Base-by-base conservation (phyloP, 306 rosid genomes). In the Leucaena leucocephala region DNA sequence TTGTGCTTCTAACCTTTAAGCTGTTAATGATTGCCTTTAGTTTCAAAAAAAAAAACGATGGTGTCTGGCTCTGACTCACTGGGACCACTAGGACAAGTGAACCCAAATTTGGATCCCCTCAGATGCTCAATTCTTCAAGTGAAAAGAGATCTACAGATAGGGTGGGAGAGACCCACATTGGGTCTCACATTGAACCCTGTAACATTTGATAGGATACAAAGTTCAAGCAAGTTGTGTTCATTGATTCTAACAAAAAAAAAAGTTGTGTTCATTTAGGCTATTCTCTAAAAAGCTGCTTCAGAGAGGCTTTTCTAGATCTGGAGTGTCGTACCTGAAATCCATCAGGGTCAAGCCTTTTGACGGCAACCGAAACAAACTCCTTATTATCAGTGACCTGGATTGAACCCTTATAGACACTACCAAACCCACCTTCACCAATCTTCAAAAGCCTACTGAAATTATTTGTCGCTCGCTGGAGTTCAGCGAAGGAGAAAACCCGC, bases 381-480 rank as follows among this genome's bases (percentile, higher is more conserved):
- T 83, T 87, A 2, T 88, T 94, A 71, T 80, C 86, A 83, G 75
- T 79, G 74, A 93, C 87, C 78, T 87, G 85, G 70, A 92, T 89
- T 76, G 92, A 89, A 61, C 90, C 97, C 84, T 88, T 92, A 74
- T 81, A 94, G 1, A 94, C 98, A 78, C 86, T 89, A 46, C 98
- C 97, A 81, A 94, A 94, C 75, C 98, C 98, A 46, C 98, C 98
- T 87, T 94, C 97, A 14, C 98, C 97, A 22, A 92, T 89, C 89
- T 92, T 89, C 64, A 80, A 84, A 70, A 90, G 84, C 84, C 88
- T 86, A 67, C 62, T 86, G 87, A 94, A 92, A 83, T 87, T 81
- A 21, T 75, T 68, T 3, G 98, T 90, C 3, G 97, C 97, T 4
- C 70, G 82, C 71, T 76, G 88, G 54, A 92, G 92, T 88, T 94